These are phyloP conservation scores for Glomus cerebriforme DNA, from an alignment of 192 early-diverging fungal species.

Conservation along the genomic window DNA sequence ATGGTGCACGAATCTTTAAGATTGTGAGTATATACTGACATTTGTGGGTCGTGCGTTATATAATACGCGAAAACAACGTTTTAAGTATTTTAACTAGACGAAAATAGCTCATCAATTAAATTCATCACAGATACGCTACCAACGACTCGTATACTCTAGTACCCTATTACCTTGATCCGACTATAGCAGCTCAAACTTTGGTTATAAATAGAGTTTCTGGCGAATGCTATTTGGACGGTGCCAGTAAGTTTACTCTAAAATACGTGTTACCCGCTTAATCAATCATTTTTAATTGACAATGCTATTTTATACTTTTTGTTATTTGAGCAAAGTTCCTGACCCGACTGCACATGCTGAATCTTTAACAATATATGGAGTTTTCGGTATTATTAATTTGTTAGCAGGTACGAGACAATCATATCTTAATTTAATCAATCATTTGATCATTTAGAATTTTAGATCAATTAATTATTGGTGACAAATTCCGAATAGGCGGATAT, in stretches of 20 bases:
- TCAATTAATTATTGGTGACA: background rate
- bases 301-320: background rate
- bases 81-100: too few relatives aligned
- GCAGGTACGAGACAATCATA: conserved; percentile 49
- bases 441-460: background rate
- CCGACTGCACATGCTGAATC: conserved; percentile 55
- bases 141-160: conserved; percentile 59
- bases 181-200: conserved; percentile 53
- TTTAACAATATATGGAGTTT: conserved; percentile 64
- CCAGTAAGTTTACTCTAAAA: conserved; percentile 30
- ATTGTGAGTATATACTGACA: conserved; percentile 12
- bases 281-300: background rate
- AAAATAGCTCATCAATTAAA: background rate
- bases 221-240: conserved; percentile 54
- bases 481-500: conserved; percentile 61
- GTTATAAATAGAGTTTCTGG: conserved; percentile 59
- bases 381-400: conserved; percentile 70
- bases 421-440: background rate
- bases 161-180: conserved; percentile 52
- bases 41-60: background rate
- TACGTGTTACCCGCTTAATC: too few relatives aligned
- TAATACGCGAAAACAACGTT: background rate
- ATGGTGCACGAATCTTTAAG: conserved; percentile 32
- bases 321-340: conserved; percentile 37
- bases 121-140: conserved; percentile 52